Base-by-base conservation (phyloP, 208 protist genomes). In the Trypanosoma grayi region DNA sequence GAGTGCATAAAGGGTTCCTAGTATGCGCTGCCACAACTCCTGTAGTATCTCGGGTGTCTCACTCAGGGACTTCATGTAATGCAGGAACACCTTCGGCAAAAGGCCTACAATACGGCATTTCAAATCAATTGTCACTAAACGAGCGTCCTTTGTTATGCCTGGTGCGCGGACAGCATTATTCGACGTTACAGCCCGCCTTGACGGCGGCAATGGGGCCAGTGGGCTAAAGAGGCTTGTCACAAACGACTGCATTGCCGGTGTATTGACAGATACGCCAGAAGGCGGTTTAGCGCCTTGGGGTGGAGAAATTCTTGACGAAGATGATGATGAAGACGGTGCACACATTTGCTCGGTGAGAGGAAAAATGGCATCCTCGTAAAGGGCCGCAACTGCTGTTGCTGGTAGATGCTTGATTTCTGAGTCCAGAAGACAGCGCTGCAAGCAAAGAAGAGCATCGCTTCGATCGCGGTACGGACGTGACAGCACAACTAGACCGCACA, bases 281-380 rank as follows among this genome's bases (percentile, higher is more conserved):
- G 40, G 1, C 4, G 13, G 6, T 24, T 46, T 45, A n/a, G 10
- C 16, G n/a, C n/a, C n/a, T n/a, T n/a, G n/a, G n/a, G n/a, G n/a
- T n/a, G n/a, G n/a, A n/a, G n/a, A n/a, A n/a, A n/a, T n/a, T n/a
- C n/a, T 9, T 8, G 16, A 8, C n/a, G 20, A 40, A 5, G 28
- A 24, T 0, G 22, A n/a, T 31, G 31, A 1, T 5, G n/a, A 25
- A 3, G 45, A 59, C n/a, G 60, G 59, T 3, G 67, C 70, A 60
- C 88, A 90, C 24, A 92, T 53, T 22, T 69, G 75, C 60, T 95
- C 85, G 31, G 78, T 75, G 22, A 95, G 68, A 3, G 85, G 89
- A 20, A 92, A 86, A 16, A 95, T 63, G 24, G 85, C 77, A 25
- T 86, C 70, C n/a, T 79, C 52, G 75, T 92, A 95, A n/a, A 91